These are phyloP conservation scores for Microsporum ferrugineum DNA, from an alignment of 2,329 filamentous ascomycete genomes.

Conservation along the genomic window DNA sequence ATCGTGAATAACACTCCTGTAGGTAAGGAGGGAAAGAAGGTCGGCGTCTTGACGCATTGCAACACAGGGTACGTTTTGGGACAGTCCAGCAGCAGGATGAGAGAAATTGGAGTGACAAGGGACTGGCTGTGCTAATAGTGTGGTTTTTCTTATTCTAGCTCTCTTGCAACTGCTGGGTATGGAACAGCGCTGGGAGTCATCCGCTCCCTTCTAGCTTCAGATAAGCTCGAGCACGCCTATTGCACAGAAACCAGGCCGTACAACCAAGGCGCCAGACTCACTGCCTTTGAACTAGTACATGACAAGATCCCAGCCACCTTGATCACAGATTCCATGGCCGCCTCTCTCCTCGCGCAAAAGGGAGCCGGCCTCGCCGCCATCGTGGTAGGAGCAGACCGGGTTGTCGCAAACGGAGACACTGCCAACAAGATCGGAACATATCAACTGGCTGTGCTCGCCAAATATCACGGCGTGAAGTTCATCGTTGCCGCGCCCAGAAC, in stretches of 20 bases:
- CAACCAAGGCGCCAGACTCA: conserved; percentile 91
- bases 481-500: conserved; percentile 90
- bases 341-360: conserved; percentile 56
- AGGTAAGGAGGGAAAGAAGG: conserved; percentile 41
- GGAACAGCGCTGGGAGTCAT: conserved; percentile 93
- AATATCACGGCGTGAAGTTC: conserved; percentile 81
- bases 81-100: background rate
- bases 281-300: conserved; percentile 91
- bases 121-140: background rate
- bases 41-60: conserved; percentile 92
- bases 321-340: conserved; percentile 95
- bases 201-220: conserved; percentile 59
- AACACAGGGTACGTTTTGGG: conserved; percentile 63
- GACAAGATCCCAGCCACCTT: conserved; percentile 84
- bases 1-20: conserved; percentile 49
- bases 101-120: background rate
- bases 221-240: conserved; percentile 67
- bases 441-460: conserved; percentile 77
- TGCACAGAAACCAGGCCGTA: conserved; percentile 96
- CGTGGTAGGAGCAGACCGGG: conserved; percentile 87
- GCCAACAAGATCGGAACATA: conserved; percentile 99
- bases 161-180: conserved; percentile 92
- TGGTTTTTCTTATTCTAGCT: conserved; percentile 39
- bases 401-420: conserved; percentile 92
- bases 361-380: conserved; percentile 67